Conservation (phyloP, 164 flowering plant genomes). For the Amborella trichopoda region DNA sequence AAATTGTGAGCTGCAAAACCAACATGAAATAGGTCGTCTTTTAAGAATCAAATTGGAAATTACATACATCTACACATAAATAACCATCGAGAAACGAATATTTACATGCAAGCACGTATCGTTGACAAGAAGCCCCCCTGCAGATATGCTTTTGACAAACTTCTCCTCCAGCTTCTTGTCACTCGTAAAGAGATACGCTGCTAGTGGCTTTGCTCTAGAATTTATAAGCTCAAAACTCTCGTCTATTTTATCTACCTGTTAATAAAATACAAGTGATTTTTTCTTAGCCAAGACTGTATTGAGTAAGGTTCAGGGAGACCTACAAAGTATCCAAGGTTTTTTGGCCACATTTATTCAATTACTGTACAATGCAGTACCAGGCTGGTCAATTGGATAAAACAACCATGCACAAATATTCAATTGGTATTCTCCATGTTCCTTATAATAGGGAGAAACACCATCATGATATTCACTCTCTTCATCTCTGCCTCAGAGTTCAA, state of each 20-base stretch:
- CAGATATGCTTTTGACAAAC: conserved; percentile 48
- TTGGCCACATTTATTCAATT: too few relatives aligned
- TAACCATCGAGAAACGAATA: conserved; percentile 4
- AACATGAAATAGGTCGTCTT: too few relatives aligned
- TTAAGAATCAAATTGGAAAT: too few relatives aligned
- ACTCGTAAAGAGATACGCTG: conserved; percentile 82
- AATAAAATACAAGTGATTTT: background rate
- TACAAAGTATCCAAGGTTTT: too few relatives aligned
- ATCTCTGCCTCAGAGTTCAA: too few relatives aligned
- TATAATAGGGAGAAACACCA: too few relatives aligned
- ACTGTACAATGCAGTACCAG: too few relatives aligned
- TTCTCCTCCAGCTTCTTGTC: conserved; percentile 55
- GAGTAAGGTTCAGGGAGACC: too few relatives aligned
- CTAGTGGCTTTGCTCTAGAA: conserved; percentile 79
- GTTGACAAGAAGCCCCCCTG: conserved; percentile 75
- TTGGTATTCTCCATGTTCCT: too few relatives aligned
- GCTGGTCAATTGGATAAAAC: background rate
- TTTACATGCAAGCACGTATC: conserved; percentile 65
- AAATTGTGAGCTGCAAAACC: background rate
- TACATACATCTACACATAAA: background rate
- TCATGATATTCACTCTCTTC: too few relatives aligned
- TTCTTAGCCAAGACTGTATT: too few relatives aligned
- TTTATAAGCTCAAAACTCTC: conserved; percentile 53
- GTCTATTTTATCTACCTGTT: conserved; percentile 65
- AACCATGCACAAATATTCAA: too few relatives aligned